phyloP scores from a whole-genome alignment of 306 rosid genomes.

The Vicia faba region DNA sequence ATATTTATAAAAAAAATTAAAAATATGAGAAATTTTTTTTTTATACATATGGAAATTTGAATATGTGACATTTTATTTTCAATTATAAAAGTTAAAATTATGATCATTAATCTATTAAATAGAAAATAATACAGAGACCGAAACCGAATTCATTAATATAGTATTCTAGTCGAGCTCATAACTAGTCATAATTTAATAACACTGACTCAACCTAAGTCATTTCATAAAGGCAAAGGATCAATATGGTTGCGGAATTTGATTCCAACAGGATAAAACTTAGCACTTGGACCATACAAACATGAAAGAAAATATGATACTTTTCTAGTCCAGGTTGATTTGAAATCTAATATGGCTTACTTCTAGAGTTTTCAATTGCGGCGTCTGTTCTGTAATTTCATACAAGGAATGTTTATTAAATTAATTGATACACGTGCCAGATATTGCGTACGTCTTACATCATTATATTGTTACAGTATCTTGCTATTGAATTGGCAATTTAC shows the following conservation, averaged over 20 bases:
- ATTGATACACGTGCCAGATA: neutral
- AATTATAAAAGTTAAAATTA: no score
- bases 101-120: no score
- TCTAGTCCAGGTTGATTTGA: neutral
- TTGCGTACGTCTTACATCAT: neutral
- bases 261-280: neutral
- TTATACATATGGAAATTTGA: no score
- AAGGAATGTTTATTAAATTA: no score
- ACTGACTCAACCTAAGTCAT: neutral
- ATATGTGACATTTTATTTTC: no score
- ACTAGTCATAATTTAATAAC: neutral
- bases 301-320: neutral
- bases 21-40: no score
- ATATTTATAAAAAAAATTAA: no score
- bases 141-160: no score
- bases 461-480: neutral
- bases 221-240: neutral
- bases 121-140: no score
- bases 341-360: neutral
- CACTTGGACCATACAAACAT: neutral
- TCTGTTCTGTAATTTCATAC: neutral
- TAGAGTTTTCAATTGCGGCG: constrained; percentile 7
- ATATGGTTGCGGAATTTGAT: neutral
- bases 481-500: neutral
- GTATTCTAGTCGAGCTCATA: neutral